These are phyloP conservation scores for Emmonsiellopsis sp. DNA, from an alignment of 2,329 filamentous ascomycete species.

Conservation along the genomic window DNA sequence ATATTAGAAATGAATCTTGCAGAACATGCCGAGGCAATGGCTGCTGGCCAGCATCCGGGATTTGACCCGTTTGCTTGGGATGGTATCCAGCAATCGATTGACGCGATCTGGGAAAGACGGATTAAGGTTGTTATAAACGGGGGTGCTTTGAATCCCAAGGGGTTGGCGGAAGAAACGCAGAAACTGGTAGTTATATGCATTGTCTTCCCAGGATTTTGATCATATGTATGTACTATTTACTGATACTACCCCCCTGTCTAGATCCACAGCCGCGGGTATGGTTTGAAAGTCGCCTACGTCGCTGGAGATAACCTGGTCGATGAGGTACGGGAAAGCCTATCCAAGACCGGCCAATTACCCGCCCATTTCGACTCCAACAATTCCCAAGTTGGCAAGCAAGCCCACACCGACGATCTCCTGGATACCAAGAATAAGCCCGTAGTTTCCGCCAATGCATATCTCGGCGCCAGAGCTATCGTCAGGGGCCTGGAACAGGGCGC, in stretches of 20 bases:
- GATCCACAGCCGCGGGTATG: constrained; percentile 24
- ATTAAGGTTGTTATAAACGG: constrained; percentile 52
- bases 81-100: constrained; percentile 38
- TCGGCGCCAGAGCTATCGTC: constrained; percentile 43
- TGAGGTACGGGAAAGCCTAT: constrained; percentile 24
- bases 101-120: constrained; percentile 37
- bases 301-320: constrained; percentile 38
- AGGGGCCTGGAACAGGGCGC: constrained; percentile 36
- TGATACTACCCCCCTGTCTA: constrained; percentile 8
- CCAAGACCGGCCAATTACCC: constrained; percentile 24
- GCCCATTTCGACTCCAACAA: constrained; percentile 36
- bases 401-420: constrained; percentile 31
- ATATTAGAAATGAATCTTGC: constrained; percentile 37
- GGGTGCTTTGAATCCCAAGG: constrained; percentile 47
- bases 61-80: constrained; percentile 37
- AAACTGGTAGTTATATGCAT: constrained; percentile 24
- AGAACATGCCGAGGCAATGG: constrained; percentile 35
- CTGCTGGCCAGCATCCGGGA: constrained; percentile 32
- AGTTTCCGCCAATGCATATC: constrained; percentile 44
- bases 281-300: constrained; percentile 38
- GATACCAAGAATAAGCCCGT: constrained; percentile 28
- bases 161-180: constrained; percentile 39
- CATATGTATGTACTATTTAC: neutral
- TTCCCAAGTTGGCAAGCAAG: constrained; percentile 23
- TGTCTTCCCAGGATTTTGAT: neutral